Base-by-base conservation (phyloP, 306 rosid species). In the Prunus mongolica region DNA sequence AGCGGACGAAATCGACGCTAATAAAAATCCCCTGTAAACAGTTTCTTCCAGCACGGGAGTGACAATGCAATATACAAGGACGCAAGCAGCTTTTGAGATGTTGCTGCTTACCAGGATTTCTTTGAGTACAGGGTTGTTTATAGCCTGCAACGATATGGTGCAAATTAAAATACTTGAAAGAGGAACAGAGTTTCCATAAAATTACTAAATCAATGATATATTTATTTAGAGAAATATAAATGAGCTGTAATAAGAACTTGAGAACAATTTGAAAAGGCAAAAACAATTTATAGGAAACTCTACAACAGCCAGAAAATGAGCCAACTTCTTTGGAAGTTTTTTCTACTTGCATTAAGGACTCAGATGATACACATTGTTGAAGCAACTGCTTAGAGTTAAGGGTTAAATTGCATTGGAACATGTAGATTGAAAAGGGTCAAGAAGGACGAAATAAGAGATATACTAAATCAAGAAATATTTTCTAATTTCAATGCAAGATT, bases 21-120 rank as follows among this genome's bases (percentile, higher is more conserved):
- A 73, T 61, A 93, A 82, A 84, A 89, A 93, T n/a, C 96, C 91
- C 78, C 97, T 87, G 56, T 88, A 93, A 57, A 93, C 83, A 73
- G 82, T 75, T 80, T 90, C 98, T 81, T 91, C 97, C 81, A 91
- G 79, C 52, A 93, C 44, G 24, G 98, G 98, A 71, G 91, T 82
- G 49, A 85, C 67, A 75, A 87, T 56, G 70, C 98, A 93, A 65
- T 88, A 89, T 62, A 82, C 87, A 60, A 85, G 69, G 47, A 83
- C 81, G 76, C 90, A 88, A 51, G 85, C 83, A 27, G 87, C 82
- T 81, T 79, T 88, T 57, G 96, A 88, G 70, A 86, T 76, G 71
- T 82, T 76, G 79, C 86, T 85, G 60, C 76, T 74, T 18, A 38
- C 83, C 30, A 93, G 88, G 63, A 91, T 84, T 73, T 88, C 93